Evolutionary conservation across 1,284 basidiomycete species (phyloP).

Genomic region (Cryptococcus jaspeensis): DNA sequence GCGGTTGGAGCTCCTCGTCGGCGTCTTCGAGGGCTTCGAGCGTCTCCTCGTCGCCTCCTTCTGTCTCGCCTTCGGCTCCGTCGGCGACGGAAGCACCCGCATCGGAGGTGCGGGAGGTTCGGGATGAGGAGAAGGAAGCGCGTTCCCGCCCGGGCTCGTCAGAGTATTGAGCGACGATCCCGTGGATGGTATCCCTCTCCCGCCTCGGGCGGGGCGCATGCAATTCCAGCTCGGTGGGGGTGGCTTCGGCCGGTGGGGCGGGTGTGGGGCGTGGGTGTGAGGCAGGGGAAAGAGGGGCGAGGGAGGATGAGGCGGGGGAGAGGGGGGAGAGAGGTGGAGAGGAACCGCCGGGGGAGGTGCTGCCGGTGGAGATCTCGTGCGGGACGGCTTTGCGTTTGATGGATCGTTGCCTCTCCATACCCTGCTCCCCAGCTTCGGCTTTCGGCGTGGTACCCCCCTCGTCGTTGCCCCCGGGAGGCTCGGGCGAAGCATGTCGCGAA

Average conservation of each 20-base stretch:
- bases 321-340: not conserved
- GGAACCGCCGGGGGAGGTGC: not conserved
- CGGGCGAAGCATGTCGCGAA: not conserved
- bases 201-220: slow-evolving; percentile 6
- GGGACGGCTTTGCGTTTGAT: slow-evolving; percentile 6
- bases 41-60: not conserved
- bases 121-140: not conserved
- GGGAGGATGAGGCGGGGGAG: not conserved
- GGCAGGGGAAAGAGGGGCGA: not conserved
- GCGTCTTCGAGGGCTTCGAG: not conserved
- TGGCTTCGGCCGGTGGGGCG: too few species aligned
- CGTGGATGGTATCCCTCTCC: slow-evolving; percentile 31
- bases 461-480: not conserved
- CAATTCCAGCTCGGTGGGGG: not conserved
- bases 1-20: slow-evolving; percentile 5
- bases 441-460: not conserved
- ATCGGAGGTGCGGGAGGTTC: not conserved
- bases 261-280: not conserved
- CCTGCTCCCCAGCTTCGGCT: not conserved
- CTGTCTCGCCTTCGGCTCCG: slow-evolving; percentile 6
- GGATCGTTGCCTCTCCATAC: not conserved
- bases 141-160: not conserved
- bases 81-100: slow-evolving; percentile 8
- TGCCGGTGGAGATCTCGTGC: not conserved
- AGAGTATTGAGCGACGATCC: slow-evolving; percentile 32